phyloP scores from a whole-genome alignment of 352 stramenopile species.

The Pythium apleroticum region DNA sequence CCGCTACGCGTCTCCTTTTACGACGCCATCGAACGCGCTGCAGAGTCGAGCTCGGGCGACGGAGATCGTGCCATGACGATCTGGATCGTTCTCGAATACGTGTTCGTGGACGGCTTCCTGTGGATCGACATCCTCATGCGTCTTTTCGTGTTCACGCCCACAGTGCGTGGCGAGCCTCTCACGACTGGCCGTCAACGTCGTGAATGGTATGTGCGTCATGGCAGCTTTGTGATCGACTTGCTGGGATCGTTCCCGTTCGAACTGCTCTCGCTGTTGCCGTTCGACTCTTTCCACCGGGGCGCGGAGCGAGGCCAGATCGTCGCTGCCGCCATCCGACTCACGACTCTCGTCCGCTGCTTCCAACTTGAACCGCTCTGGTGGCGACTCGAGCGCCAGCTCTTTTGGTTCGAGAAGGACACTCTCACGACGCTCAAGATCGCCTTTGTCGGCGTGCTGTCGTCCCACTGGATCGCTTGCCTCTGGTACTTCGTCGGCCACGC shows the following conservation, averaged over 20 bases:
- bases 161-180: conserved; percentile 22
- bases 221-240: conserved; percentile 27
- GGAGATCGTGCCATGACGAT: conserved; percentile 16
- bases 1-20: conserved; percentile 33
- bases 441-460: conserved; percentile 32
- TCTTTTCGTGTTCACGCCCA: conserved; percentile 27
- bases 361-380: conserved; percentile 33
- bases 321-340: conserved; percentile 22
- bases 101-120: conserved; percentile 32
- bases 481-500: conserved; percentile 29
- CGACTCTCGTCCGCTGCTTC: conserved; percentile 31
- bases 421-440: conserved; percentile 28
- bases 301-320: conserved; percentile 15
- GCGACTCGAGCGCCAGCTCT: conserved; percentile 28
- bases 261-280: conserved; percentile 22
- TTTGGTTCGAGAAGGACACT: conserved; percentile 27
- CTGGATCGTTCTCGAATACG: conserved; percentile 33
- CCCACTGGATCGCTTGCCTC: conserved; percentile 31
- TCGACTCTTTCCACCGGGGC: conserved; percentile 16
- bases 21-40: conserved; percentile 27
- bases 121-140: conserved; percentile 31
- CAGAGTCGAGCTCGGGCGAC: conserved; percentile 12
- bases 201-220: conserved; percentile 26
- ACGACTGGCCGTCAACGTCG: conserved; percentile 9
- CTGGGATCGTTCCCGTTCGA: conserved; percentile 33